phyloP scores from a whole-genome alignment of 106 monocot species.

The Acanthochlamys bracteata region DNA sequence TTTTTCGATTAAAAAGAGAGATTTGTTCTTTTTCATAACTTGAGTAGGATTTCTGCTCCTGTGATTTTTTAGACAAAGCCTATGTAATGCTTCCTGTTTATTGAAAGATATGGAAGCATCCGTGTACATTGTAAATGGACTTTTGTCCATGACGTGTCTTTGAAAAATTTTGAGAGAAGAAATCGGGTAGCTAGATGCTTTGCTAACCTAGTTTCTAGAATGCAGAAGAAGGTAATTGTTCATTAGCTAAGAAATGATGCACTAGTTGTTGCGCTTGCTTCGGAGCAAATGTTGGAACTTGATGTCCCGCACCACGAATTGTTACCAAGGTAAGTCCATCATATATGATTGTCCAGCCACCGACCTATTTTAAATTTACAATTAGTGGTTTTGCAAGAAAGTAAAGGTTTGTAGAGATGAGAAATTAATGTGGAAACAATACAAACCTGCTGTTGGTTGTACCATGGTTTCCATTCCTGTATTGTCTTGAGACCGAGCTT shows the following conservation, averaged over 20 bases:
- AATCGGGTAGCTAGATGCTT: background rate
- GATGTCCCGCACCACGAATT: conserved; percentile 29
- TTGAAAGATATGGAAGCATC: background rate
- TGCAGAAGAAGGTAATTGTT: conserved; percentile 36
- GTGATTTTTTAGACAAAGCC: background rate
- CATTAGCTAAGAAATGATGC: conserved; percentile 37
- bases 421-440: background rate
- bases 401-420: background rate
- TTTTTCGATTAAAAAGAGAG: too few species aligned
- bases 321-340: conserved; percentile 40
- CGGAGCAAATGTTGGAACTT: conserved; percentile 36
- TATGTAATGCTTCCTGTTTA: background rate
- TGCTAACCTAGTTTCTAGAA: conserved; percentile 9
- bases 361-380: conserved; percentile 13
- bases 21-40: too few species aligned
- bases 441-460: conserved; percentile 26
- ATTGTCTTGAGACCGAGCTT: conserved; percentile 29
- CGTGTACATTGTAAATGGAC: background rate
- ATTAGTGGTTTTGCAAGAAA: background rate
- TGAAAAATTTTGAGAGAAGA: background rate
- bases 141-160: background rate
- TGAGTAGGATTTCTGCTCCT: background rate
- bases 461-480: conserved; percentile 37
- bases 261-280: conserved; percentile 39
- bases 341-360: conserved; percentile 38